Conservation (phyloP, 2,329 filamentous ascomycete species). For the Fusarium drepaniforme region DNA sequence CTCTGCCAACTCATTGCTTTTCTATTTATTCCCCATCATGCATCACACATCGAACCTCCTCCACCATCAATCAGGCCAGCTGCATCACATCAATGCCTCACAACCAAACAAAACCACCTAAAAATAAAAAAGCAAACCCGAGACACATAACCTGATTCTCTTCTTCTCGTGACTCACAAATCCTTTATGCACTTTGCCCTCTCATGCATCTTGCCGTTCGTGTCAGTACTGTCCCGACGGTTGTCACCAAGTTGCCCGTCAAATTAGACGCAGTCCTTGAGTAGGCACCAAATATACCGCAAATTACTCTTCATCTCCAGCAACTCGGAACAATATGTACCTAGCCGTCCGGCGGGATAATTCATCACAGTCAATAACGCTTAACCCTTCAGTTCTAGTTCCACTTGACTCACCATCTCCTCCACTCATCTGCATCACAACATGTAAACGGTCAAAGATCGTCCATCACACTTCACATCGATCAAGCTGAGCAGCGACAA, state of each 20-base stretch:
- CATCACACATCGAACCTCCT: constrained; percentile 3
- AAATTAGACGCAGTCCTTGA: background rate
- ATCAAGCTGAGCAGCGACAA: background rate
- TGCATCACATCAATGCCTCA: background rate
- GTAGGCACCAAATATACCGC: constrained; percentile 3
- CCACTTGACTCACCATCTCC: background rate
- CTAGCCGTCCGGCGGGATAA: background rate
- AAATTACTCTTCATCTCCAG: constrained; percentile 18
- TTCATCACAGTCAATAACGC: background rate
- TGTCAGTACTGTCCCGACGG: background rate
- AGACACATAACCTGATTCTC: constrained; percentile 1
- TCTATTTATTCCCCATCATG: constrained; percentile 11
- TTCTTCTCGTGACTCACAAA: background rate
- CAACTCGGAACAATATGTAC: background rate
- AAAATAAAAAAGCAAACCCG: constrained; percentile 2
- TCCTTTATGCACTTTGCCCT: constrained; percentile 5
- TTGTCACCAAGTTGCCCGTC: background rate
- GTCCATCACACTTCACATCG: background rate
- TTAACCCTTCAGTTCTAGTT: constrained; percentile 16
- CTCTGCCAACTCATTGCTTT: constrained; percentile 22
- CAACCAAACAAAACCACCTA: background rate
- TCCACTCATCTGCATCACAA: background rate
- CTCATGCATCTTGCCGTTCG: constrained; percentile 11
- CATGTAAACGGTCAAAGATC: background rate
- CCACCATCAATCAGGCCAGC: background rate